Conservation (phyloP, 1,139 yeast genomes). For the Meyerozyma smithsonii region DNA sequence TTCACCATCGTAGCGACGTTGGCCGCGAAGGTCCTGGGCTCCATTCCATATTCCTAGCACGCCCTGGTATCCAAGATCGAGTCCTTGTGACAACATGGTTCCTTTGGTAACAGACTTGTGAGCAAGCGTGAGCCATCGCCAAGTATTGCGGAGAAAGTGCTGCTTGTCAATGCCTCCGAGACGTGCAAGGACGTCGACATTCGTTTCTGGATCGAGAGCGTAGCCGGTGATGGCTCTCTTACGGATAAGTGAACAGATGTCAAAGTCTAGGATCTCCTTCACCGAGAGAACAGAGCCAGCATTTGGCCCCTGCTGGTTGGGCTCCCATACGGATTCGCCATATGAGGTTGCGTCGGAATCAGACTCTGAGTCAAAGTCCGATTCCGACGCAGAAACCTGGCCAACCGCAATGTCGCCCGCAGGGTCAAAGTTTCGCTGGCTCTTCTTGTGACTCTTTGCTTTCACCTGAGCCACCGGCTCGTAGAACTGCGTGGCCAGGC, state of each 20-base stretch:
- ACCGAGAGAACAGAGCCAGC: constrained; percentile 4
- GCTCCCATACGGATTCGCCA: constrained; percentile 18
- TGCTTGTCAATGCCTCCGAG: constrained; percentile 52
- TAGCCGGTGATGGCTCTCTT: constrained; percentile 71
- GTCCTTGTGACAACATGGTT: constrained; percentile 58
- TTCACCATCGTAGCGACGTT: constrained; percentile 43
- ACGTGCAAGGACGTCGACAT: constrained; percentile 56
- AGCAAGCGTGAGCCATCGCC: constrained; percentile 87
- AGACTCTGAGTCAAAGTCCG: constrained; percentile 19
- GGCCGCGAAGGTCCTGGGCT: constrained; percentile 53
- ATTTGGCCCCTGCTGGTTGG: neutral
- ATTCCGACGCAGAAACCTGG: constrained; percentile 8
- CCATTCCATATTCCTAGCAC: constrained; percentile 91
- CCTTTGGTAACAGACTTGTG: constrained; percentile 64
- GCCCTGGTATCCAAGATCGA: constrained; percentile 86
- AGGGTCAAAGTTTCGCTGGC: neutral
- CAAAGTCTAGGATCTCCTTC: constrained; percentile 46
- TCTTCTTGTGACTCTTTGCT: neutral
- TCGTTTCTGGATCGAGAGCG: constrained; percentile 63
- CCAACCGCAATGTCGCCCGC: neutral
- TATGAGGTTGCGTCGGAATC: constrained; percentile 30
- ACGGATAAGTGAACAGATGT: constrained; percentile 62
- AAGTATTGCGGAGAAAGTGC: constrained; percentile 63
- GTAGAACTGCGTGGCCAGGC: constrained; percentile 39
- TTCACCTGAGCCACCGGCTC: neutral